Percentiles rank a stretch among this genome's conserved stretches.
Conservation (phyloP, 805 yeast genomes). For the Hyphopichia homilentoma region DNA sequence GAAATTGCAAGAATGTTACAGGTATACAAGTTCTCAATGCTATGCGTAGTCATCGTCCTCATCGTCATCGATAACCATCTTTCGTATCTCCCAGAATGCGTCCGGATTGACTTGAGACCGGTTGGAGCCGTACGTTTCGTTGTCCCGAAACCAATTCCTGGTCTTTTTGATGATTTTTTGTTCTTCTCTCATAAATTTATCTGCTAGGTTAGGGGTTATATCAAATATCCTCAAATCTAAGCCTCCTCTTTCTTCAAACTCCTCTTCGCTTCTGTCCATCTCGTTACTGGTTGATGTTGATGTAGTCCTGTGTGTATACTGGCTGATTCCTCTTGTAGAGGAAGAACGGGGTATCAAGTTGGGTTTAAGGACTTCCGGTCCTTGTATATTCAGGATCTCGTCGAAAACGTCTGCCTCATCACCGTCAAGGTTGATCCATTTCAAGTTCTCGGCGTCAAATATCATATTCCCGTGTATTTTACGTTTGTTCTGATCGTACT, state of each 20-base stretch:
- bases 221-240: too few relatives aligned
- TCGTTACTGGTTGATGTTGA: slow-evolving; percentile 15
- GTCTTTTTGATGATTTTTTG: slow-evolving; percentile 29
- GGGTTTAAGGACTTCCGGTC: too few relatives aligned
- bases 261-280: slow-evolving; percentile 2
- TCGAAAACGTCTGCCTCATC: slow-evolving; percentile 43
- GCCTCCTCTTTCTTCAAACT: slow-evolving; percentile 24
- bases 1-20: neutral
- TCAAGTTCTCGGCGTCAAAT: slow-evolving; percentile 52
- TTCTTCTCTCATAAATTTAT: slow-evolving; percentile 34
- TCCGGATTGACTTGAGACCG: slow-evolving; percentile 17
- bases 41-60: slow-evolving; percentile 4
- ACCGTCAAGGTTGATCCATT: slow-evolving; percentile 52
- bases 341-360: slow-evolving; percentile 25
- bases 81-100: slow-evolving; percentile 41
- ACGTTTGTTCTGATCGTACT: slow-evolving; percentile 28
- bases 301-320: slow-evolving; percentile 34
- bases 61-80: slow-evolving; percentile 36
- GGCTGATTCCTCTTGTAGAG: slow-evolving; percentile 26
- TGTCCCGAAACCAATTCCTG: slow-evolving; percentile 32
- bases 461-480: slow-evolving; percentile 42
- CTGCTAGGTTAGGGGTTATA: slow-evolving; percentile 23
- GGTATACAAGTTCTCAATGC: slow-evolving; percentile 2
- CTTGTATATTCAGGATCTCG: too few relatives aligned
- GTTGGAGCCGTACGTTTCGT: neutral